These are phyloP conservation scores for Teratosphaeria epicoccoides DNA, from an alignment of 2,329 filamentous ascomycete genomes.

Conservation along the genomic window DNA sequence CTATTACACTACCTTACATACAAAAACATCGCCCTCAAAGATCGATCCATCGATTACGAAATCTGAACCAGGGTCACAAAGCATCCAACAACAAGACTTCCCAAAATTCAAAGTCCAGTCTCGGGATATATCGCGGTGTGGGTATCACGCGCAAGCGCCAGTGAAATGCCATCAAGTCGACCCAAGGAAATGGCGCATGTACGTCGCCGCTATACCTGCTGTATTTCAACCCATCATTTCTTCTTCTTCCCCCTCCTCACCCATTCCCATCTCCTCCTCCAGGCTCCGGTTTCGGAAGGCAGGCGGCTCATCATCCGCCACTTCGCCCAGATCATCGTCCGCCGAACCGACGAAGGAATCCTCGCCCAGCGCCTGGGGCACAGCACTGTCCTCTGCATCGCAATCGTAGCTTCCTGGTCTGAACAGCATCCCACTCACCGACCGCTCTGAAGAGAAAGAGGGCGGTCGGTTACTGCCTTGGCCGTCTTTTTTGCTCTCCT, in stretches of 20 bases:
- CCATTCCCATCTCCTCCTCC: slow-evolving; percentile 14
- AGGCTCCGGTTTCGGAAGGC: slow-evolving; percentile 19
- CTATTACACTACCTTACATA: slow-evolving; percentile 1
- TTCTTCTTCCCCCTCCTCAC: not conserved
- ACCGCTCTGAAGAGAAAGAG: slow-evolving; percentile 20
- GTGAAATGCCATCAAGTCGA: slow-evolving; percentile 6
- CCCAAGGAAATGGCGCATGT: not conserved
- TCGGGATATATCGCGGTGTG: slow-evolving; percentile 4
- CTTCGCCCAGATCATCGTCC: slow-evolving; percentile 16
- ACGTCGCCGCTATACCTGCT: not conserved
- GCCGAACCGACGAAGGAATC: slow-evolving; percentile 39
- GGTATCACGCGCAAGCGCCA: slow-evolving; percentile 9
- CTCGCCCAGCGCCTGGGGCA: slow-evolving; percentile 38
- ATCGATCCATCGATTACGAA: not conserved
- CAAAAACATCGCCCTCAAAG: not conserved
- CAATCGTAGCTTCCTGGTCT: slow-evolving; percentile 47
- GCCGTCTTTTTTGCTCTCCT: slow-evolving; percentile 1
- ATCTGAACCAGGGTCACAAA: not conserved
- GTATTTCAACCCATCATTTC: not conserved
- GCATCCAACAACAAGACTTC: not conserved
- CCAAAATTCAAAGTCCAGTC: not conserved
- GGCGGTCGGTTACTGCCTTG: slow-evolving; percentile 4
- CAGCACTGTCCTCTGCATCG: slow-evolving; percentile 45
- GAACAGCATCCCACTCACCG: slow-evolving; percentile 43
- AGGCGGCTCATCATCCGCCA: slow-evolving; percentile 13